These are phyloP conservation scores for Lunasporangiospora selenospora DNA, from an alignment of 192 early-diverging fungal genomes.

Conservation along the genomic window DNA sequence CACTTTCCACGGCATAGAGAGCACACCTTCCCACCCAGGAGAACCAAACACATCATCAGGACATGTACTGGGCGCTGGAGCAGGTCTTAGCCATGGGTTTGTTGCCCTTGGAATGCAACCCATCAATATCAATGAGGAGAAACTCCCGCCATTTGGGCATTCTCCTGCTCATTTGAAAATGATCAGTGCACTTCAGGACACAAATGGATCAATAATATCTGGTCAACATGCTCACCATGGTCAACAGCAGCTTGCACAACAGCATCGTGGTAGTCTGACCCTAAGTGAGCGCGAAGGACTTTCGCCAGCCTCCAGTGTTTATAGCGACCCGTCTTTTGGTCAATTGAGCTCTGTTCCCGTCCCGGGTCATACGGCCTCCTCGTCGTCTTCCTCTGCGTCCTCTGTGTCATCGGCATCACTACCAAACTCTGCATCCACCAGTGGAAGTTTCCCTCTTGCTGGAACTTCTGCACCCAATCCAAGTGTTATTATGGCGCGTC, in stretches of 20 bases:
- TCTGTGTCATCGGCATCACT: slow-evolving; percentile 12
- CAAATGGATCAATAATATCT: background rate
- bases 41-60: background rate
- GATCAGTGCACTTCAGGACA: slow-evolving; percentile 27
- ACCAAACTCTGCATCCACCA: slow-evolving; percentile 13
- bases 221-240: slow-evolving; percentile 7
- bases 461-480: slow-evolving; percentile 5
- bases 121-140: slow-evolving; percentile 46
- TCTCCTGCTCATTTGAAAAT: slow-evolving; percentile 34
- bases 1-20: slow-evolving; percentile 45
- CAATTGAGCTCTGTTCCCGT: background rate
- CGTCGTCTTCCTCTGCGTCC: slow-evolving; percentile 16
- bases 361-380: slow-evolving; percentile 8
- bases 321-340: slow-evolving; percentile 27
- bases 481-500: slow-evolving; percentile 14
- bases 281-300: slow-evolving; percentile 24
- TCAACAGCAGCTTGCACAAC: too few relatives aligned
- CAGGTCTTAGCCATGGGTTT: slow-evolving; percentile 6
- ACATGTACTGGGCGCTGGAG: background rate
- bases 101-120: slow-evolving; percentile 27
- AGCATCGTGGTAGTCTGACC: too few relatives aligned
- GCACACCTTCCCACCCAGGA: background rate
- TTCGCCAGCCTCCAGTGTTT: slow-evolving; percentile 29
- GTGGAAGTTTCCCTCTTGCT: background rate
- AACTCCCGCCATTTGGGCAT: slow-evolving; percentile 41